These are phyloP conservation scores for Rhynchospora breviuscula DNA, from an alignment of 176 grass and related monocot genomes.

Conservation along the genomic window DNA sequence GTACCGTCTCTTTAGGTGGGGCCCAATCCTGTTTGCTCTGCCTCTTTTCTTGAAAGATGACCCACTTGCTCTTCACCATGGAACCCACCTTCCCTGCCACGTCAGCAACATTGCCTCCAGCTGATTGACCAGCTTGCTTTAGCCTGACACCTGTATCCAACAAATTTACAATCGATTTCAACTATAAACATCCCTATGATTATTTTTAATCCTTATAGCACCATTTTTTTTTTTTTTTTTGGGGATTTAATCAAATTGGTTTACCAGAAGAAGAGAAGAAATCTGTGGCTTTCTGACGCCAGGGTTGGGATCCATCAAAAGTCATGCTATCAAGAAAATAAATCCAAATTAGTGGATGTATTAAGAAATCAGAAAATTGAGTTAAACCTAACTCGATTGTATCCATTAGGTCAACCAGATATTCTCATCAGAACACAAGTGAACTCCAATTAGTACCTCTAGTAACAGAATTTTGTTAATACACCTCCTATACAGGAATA, in stretches of 20 bases:
- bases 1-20: slow-evolving; percentile 58
- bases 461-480: slow-evolving; percentile 2
- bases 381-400: neutral
- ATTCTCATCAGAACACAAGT: neutral
- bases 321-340: slow-evolving; percentile 44
- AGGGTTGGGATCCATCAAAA: slow-evolving; percentile 49
- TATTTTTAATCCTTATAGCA: neutral
- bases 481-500: neutral
- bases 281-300: slow-evolving; percentile 69
- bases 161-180: neutral
- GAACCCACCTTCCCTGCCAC: slow-evolving; percentile 75
- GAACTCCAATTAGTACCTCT: neutral
- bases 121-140: slow-evolving; percentile 82
- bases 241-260: slow-evolving; percentile 1
- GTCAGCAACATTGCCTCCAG: slow-evolving; percentile 77
- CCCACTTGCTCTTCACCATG: slow-evolving; percentile 74
- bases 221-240: neutral
- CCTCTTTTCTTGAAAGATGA: slow-evolving; percentile 70
- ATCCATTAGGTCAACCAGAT: neutral
- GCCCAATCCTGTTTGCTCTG: slow-evolving; percentile 28
- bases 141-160: slow-evolving; percentile 60
- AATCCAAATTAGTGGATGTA: neutral
- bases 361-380: neutral
- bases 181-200: neutral
- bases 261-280: slow-evolving; percentile 91